Evolutionary conservation across 2,329 filamentous ascomycete genomes (phyloP).

Genomic region (Colletotrichum endophyticum): DNA sequence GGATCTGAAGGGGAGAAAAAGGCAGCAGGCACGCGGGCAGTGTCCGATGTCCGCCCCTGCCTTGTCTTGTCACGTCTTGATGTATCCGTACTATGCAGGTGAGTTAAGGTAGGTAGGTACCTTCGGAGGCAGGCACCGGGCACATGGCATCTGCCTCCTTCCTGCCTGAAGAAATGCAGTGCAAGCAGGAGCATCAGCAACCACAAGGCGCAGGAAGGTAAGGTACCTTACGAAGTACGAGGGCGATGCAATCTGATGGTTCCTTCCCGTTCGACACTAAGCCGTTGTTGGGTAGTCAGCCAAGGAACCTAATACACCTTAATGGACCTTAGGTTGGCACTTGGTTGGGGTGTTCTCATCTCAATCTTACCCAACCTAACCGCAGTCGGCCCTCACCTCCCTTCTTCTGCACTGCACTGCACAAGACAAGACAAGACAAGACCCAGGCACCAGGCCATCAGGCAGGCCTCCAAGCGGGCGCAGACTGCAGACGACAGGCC

Average conservation of each 20-base stretch:
- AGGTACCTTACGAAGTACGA: background rate
- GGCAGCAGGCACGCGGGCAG: background rate
- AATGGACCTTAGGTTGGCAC: background rate
- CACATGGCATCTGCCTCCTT: background rate
- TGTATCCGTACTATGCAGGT: background rate
- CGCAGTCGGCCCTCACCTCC: background rate
- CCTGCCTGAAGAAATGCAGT: background rate
- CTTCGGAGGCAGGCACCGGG: background rate
- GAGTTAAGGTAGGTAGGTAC: background rate
- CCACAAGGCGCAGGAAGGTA: background rate
- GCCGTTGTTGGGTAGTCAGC: background rate
- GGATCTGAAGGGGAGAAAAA: background rate
- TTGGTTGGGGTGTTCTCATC: background rate
- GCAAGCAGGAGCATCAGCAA: background rate
- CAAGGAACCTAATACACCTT: background rate
- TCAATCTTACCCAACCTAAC: background rate
- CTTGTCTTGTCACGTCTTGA: background rate
- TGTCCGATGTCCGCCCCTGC: background rate
- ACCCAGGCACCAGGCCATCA: background rate
- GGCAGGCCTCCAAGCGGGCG: background rate
- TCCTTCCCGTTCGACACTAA: constrained; percentile 1
- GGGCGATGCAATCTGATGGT: background rate
- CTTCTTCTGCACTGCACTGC: background rate
- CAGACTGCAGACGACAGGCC: background rate
- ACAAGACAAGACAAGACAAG: background rate